Percentiles rank a stretch among this genome's conserved stretches.
phyloP scores from a whole-genome alignment of 164 flowering plant species.

The Litsea cubeba region DNA sequence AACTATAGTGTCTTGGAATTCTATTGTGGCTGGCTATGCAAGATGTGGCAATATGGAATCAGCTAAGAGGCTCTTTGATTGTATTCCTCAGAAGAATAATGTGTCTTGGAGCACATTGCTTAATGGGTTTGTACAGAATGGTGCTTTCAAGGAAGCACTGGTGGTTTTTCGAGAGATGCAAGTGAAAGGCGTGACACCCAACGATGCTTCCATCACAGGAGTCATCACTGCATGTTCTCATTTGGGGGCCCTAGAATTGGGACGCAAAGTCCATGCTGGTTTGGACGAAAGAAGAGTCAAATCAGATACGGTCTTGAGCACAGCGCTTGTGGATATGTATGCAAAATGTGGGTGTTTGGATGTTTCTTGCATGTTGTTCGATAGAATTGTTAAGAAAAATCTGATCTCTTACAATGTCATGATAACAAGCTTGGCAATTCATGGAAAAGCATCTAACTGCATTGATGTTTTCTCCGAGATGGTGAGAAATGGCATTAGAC shows the following conservation, averaged over 20 bases:
- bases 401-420: conserved; percentile 15
- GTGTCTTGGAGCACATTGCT: conserved; percentile 20
- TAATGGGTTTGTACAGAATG: conserved; percentile 16
- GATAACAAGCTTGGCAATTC: conserved; percentile 13
- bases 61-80: conserved; percentile 9
- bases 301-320: conserved; percentile 15
- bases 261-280: conserved; percentile 10
- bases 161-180: conserved; percentile 13
- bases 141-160: conserved; percentile 11
- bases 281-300: conserved; percentile 6
- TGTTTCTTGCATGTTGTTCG: conserved; percentile 5
- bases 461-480: conserved; percentile 13
- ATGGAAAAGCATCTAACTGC: conserved; percentile 14
- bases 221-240: conserved; percentile 20
- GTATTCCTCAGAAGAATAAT: conserved; percentile 15
- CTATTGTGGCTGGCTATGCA: conserved; percentile 17
- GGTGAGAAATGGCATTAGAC: conserved; percentile 7
- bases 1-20: conserved; percentile 16
- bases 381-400: conserved; percentile 11
- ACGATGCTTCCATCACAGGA: conserved; percentile 12
- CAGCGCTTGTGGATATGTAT: conserved; percentile 22
- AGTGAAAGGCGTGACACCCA: conserved; percentile 5
- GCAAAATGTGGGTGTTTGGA: conserved; percentile 20
- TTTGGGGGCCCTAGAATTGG: conserved; percentile 15
- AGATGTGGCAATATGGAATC: conserved; percentile 13